A percentile compares a stretch with the other conserved stretches of the same genome.
Conservation (phyloP, 1,139 yeast genomes). For the Kodamaea anthophila region DNA sequence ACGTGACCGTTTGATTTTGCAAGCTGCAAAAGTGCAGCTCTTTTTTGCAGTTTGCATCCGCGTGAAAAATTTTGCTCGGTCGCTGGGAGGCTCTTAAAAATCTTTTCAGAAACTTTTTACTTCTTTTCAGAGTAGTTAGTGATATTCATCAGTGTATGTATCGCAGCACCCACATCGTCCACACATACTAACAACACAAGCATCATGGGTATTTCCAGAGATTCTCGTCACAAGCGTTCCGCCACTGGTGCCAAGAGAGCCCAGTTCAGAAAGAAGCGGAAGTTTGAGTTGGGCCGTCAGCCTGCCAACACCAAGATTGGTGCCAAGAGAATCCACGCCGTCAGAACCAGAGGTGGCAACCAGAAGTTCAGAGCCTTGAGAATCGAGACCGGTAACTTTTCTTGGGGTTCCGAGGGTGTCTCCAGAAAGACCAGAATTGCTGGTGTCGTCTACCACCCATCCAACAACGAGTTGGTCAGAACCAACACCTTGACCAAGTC, state of each 20-base stretch:
- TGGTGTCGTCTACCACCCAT: conserved; percentile 98
- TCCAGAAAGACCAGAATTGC: conserved; percentile 98
- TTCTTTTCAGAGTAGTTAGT: conserved; percentile 12
- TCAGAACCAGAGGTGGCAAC: conserved; percentile 99
- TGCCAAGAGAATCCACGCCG: conserved; percentile 96
- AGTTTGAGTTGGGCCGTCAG: conserved; percentile 99
- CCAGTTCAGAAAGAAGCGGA: conserved; percentile 99
- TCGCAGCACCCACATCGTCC: conserved; percentile 1
- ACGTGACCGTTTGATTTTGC: conserved; percentile 1
- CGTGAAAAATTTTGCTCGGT: conserved; percentile 6
- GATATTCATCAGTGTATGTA: conserved; percentile 16
- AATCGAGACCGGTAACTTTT: conserved; percentile 98
- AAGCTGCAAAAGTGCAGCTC: not conserved
- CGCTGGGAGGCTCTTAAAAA: conserved; percentile 5
- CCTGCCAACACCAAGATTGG: conserved; percentile 99
- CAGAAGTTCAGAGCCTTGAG: conserved; percentile 99
- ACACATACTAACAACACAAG: conserved; percentile 24
- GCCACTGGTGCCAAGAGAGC: conserved; percentile 99
- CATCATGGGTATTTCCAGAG: conserved; percentile 99
- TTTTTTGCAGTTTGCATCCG: conserved; percentile 4
- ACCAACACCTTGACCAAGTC: conserved; percentile 99
- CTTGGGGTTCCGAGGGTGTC: conserved; percentile 99
- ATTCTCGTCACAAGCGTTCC: conserved; percentile 99
- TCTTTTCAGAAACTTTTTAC: conserved; percentile 10
- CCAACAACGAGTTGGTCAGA: conserved; percentile 99